Evolutionary conservation across 345 rosid genomes (phyloP).

Genomic region (Aethionema arabicum): DNA sequence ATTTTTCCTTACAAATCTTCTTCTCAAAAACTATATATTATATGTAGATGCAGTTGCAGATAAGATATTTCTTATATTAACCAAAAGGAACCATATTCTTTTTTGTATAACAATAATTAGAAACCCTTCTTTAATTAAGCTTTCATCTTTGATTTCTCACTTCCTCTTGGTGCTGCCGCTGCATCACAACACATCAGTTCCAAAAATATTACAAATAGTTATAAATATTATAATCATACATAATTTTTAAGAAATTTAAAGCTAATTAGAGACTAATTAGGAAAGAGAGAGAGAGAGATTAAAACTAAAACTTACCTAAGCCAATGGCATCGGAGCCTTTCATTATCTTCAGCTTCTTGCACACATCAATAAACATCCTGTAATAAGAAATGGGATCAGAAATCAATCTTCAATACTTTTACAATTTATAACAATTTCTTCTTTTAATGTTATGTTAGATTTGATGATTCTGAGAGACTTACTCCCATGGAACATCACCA

Average conservation of each 20-base stretch:
- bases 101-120: constrained; percentile 30
- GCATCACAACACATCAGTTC: not conserved
- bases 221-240: constrained; percentile 5
- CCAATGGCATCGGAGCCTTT: constrained; percentile 94
- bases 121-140: constrained; percentile 31
- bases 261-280: not conserved
- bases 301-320: constrained; percentile 53
- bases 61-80: constrained; percentile 16
- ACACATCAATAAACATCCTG: constrained; percentile 88
- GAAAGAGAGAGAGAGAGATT: not conserved
- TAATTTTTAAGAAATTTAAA: too few relatives aligned
- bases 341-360: constrained; percentile 94
- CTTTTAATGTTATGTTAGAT: not conserved
- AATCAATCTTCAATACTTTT: not conserved
- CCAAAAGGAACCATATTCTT: constrained; percentile 20
- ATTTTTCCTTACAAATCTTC: too few relatives aligned
- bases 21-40: too few relatives aligned
- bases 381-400: not conserved
- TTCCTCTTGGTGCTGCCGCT: constrained; percentile 40
- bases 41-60: not conserved
- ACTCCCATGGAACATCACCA: constrained; percentile 98
- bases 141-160: constrained; percentile 38
- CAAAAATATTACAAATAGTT: constrained; percentile 12
- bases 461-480: constrained; percentile 38
- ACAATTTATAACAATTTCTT: not conserved